Percentiles rank a stretch among this genome's conserved stretches.
These are phyloP conservation scores for Domatiomyces globalis DNA, from an alignment of 2,329 filamentous ascomycete species.

Conservation along the genomic window DNA sequence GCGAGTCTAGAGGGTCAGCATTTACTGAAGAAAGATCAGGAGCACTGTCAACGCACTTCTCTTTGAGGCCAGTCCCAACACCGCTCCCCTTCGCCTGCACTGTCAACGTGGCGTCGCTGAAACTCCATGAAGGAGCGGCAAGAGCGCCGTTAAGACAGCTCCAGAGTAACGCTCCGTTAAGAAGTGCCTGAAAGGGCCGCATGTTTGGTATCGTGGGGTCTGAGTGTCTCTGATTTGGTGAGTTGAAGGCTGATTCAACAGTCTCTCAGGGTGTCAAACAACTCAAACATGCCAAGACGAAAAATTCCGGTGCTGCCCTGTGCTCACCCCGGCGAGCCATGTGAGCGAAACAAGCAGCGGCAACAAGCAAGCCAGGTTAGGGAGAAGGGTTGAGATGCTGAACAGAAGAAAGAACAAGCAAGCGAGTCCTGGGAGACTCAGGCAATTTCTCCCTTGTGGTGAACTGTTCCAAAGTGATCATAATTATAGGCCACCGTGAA, in stretches of 20 bases:
- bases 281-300: neutral
- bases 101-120: conserved; percentile 49
- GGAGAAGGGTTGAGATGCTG: too few relatives aligned
- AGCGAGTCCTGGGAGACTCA: too few relatives aligned
- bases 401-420: too few relatives aligned
- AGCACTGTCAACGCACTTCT: conserved; percentile 32
- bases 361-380: too few relatives aligned
- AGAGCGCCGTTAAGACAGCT: conserved; percentile 13
- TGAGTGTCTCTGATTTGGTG: neutral
- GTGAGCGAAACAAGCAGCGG: too few relatives aligned
- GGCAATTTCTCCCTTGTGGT: too few relatives aligned
- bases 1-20: conserved; percentile 37
- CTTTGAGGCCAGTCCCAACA: conserved; percentile 38
- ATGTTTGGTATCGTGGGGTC: conserved; percentile 1
- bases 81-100: conserved; percentile 47
- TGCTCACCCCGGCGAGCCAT: too few relatives aligned
- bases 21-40: neutral
- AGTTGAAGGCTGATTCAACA: neutral
- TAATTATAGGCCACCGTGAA: too few relatives aligned
- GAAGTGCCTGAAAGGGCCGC: conserved; percentile 7
- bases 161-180: conserved; percentile 8
- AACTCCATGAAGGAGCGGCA: conserved; percentile 45
- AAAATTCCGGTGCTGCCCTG: too few relatives aligned
- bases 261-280: neutral
- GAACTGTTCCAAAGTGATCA: too few relatives aligned